Percentiles rank a stretch among this genome's conserved stretches.
Conservation (phyloP, 2,329 filamentous ascomycete species). For the Epichloe elymi region DNA sequence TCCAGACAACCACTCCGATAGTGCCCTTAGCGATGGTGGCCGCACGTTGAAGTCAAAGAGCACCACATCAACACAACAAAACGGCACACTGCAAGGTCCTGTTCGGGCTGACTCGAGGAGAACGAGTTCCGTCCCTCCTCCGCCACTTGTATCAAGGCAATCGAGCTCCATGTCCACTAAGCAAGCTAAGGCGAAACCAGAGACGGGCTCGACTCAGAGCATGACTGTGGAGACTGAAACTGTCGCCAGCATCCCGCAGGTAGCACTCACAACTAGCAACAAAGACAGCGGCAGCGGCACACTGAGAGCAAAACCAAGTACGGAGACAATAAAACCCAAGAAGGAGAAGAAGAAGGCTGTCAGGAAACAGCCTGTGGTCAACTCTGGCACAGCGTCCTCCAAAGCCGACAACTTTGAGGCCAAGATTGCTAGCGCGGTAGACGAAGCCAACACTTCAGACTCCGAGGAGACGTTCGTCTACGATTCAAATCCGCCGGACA, state of each 20-base stretch:
- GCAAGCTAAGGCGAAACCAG: slow-evolving; percentile 56
- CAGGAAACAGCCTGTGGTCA: slow-evolving; percentile 62
- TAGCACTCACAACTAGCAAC: slow-evolving; percentile 54
- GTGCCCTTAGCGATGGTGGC: slow-evolving; percentile 22
- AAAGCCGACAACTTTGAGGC: slow-evolving; percentile 98
- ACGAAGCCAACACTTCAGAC: slow-evolving; percentile 91
- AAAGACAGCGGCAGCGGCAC: slow-evolving; percentile 56
- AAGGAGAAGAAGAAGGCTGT: slow-evolving; percentile 76
- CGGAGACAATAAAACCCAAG: slow-evolving; percentile 89
- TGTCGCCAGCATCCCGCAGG: slow-evolving; percentile 78
- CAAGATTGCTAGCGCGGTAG: slow-evolving; percentile 88
- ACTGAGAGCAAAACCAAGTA: slow-evolving; percentile 74
- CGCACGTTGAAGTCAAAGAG: slow-evolving; percentile 34
- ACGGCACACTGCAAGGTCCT: slow-evolving; percentile 53
- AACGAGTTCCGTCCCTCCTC: slow-evolving; percentile 35
- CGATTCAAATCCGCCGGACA: slow-evolving; percentile 83
- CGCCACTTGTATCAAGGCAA: slow-evolving; percentile 46
- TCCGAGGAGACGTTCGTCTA: slow-evolving; percentile 99
- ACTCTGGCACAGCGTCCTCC: slow-evolving; percentile 63
- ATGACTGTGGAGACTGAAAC: slow-evolving; percentile 99
- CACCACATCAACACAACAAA: slow-evolving; percentile 37
- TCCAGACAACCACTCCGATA: slow-evolving; percentile 28
- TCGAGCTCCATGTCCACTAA: slow-evolving; percentile 52
- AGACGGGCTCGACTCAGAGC: slow-evolving; percentile 60
- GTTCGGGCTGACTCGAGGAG: slow-evolving; percentile 29